Conservation (phyloP, 2,329 filamentous ascomycete species). For the Ceratocystis papillata region DNA sequence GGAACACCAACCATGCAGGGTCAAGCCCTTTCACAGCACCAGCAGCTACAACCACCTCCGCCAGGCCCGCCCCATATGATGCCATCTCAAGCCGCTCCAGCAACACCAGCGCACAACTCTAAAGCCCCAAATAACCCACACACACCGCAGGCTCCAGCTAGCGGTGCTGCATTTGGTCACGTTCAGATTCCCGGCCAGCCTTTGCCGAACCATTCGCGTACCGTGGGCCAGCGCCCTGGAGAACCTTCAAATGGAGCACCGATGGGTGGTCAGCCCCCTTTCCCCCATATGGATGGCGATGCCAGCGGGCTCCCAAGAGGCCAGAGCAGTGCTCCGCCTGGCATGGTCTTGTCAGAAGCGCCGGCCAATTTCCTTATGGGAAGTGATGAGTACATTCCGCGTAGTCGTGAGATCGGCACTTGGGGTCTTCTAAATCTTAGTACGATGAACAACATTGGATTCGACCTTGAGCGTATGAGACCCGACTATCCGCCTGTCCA, state of each 20-base stretch:
- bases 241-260: background rate
- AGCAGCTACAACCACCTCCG: conserved; percentile 32
- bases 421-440: conserved; percentile 65
- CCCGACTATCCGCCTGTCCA: conserved; percentile 63
- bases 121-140: conserved; percentile 25
- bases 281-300: background rate
- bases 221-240: background rate
- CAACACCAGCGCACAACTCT: conserved; percentile 4
- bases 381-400: conserved; percentile 44
- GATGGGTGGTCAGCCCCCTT: background rate
- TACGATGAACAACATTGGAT: conserved; percentile 52
- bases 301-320: background rate
- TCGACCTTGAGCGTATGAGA: conserved; percentile 55
- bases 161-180: conserved; percentile 26
- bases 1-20: conserved; percentile 30
- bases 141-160: conserved; percentile 28
- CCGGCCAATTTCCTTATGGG: conserved; percentile 18
- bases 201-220: conserved; percentile 33
- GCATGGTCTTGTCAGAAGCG: conserved; percentile 24
- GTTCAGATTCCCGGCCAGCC: conserved; percentile 25
- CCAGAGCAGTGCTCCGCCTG: conserved; percentile 31
- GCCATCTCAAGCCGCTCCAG: conserved; percentile 28
- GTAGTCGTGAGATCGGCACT: conserved; percentile 43
- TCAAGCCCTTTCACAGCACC: conserved; percentile 28
- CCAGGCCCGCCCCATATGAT: conserved; percentile 34